These are phyloP conservation scores for Exsudoporus floridanus DNA, from an alignment of 1,284 basidiomycete genomes.

Conservation along the genomic window DNA sequence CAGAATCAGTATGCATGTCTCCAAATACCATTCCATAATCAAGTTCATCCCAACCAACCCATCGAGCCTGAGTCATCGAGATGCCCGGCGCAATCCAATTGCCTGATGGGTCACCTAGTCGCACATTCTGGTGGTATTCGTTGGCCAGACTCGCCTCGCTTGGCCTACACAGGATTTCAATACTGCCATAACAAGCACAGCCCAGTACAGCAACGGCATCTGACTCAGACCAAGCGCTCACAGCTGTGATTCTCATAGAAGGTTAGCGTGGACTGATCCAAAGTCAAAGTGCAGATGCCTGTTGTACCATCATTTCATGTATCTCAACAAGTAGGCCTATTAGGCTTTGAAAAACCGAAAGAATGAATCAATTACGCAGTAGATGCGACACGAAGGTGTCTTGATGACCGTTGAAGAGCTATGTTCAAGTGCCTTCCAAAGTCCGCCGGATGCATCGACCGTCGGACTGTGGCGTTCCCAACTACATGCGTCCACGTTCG, in stretches of 20 bases:
- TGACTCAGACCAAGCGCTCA: background rate
- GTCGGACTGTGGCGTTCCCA: background rate
- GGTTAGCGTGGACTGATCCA: background rate
- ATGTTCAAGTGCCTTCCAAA: background rate
- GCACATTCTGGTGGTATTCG: background rate
- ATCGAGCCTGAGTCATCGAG: background rate
- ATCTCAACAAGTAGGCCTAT: constrained; percentile 1
- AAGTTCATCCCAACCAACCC: background rate
- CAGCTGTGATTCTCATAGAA: background rate
- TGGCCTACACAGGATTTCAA: constrained; percentile 15
- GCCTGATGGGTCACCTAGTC: background rate
- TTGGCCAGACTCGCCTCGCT: background rate
- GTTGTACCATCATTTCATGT: constrained; percentile 6
- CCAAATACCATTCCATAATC: background rate
- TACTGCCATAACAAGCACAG: constrained; percentile 19
- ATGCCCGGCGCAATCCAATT: background rate
- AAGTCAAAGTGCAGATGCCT: background rate
- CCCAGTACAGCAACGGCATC: constrained; percentile 19
- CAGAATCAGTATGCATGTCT: background rate
- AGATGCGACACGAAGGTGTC: background rate
- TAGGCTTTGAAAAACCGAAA: background rate
- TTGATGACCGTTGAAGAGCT: background rate
- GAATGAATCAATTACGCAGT: background rate
- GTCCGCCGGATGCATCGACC: background rate
- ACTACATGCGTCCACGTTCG: background rate